Base-by-base conservation (phyloP, 2,329 filamentous ascomycete species). In the Sordariomycetes sp. region DNA sequence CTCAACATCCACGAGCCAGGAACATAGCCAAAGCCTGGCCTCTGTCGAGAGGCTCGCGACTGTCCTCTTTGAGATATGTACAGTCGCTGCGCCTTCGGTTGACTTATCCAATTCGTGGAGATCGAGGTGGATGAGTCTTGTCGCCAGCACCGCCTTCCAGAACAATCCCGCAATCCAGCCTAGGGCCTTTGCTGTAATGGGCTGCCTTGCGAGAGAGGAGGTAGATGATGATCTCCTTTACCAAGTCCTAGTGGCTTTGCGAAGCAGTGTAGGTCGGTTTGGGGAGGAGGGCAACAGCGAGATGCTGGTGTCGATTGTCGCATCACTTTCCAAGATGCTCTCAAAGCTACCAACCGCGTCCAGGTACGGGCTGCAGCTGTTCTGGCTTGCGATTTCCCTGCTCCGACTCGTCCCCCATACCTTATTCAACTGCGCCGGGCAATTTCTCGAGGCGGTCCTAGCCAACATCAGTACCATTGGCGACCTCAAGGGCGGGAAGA, bases 101-200 rank as follows among this genome's bases (percentile, higher is more conserved):
- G 83, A 88, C 63, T 74, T 85, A 64, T 80, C 83, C 24, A 88
- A 88, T 64, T 79, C 81, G 18, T 88, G 85, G 85, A 79, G 85
- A 28, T 85, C 85, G 22, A 79, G 85, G 22, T 88, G 85, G 85
- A 88, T 88, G 85, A 87, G 84, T 64, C 72, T 88, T 24, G 84
- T 88, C 46, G 84, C 85, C 18, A 88, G 85, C 65, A 88, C 85
- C 11, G 85, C 85, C 0, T 88, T 88, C 66, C 85, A 88, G 66
- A 87, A 85, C 65, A 88, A 88, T 65, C 85, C 85, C 10, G 84
- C 85, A 2, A 85, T 88, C 59, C 85, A 88, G 62, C 84, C 85
- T 6, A 75, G 83, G 22, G 85, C 85, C 1, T 88, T 88, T 64
- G 80, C 83, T 1, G 85, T 88, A 48, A 87, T 88, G 85, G 85